Evolutionary conservation across 2,329 filamentous ascomycete species (phyloP).

Genomic region (Teratosphaeria destructans): DNA sequence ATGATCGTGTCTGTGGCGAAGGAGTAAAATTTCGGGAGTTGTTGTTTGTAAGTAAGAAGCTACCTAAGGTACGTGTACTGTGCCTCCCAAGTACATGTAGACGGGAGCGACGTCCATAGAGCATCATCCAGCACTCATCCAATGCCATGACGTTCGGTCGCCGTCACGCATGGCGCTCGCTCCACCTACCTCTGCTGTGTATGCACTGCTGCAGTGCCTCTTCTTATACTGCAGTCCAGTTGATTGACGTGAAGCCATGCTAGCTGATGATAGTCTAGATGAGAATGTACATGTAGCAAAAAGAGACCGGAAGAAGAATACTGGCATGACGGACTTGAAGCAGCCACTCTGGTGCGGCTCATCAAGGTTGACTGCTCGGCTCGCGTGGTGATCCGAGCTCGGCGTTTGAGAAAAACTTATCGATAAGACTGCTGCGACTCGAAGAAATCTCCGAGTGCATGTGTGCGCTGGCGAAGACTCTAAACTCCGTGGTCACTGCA

Average conservation of each 20-base stretch:
- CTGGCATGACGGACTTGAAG: background rate
- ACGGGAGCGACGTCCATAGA: background rate
- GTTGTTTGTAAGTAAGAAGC: background rate
- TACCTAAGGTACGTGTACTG: background rate
- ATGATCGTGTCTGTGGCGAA: background rate
- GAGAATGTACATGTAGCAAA: background rate
- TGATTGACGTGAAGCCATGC: background rate
- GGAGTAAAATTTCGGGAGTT: background rate
- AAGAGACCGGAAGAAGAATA: background rate
- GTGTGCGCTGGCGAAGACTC: background rate
- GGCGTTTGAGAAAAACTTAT: background rate
- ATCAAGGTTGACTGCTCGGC: background rate
- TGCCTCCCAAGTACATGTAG: background rate
- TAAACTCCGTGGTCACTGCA: background rate
- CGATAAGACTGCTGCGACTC: background rate
- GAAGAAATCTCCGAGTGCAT: background rate
- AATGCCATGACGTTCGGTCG: background rate
- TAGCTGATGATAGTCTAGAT: background rate
- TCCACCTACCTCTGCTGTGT: background rate
- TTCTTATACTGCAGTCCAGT: too few relatives aligned
- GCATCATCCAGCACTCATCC: background rate
- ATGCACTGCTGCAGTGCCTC: background rate
- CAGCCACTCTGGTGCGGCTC: background rate
- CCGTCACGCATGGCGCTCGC: background rate
- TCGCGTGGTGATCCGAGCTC: background rate